A percentile compares a stretch with the other conserved stretches of the same genome.
Conservation (phyloP, 495 filamentous ascomycete species). For the Trichodelitschia bisporula region DNA sequence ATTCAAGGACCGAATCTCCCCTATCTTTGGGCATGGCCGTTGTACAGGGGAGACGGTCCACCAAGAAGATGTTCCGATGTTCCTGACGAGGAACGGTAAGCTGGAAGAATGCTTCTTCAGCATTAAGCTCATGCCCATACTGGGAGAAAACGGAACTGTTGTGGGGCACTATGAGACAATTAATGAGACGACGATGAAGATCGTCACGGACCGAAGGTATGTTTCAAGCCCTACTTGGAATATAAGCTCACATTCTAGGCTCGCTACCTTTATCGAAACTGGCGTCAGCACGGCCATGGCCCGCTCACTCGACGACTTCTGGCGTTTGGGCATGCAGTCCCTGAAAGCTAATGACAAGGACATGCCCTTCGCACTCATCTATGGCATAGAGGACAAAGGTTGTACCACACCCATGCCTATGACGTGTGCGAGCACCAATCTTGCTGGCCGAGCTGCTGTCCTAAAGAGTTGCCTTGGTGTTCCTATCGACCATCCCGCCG, state of each 20-base stretch:
- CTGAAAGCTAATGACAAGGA: slow-evolving; percentile 5
- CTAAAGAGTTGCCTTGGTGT: slow-evolving; percentile 4
- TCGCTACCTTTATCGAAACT: slow-evolving; percentile 3
- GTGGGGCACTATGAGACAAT: slow-evolving; percentile 4
- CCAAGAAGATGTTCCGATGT: slow-evolving; percentile 2
- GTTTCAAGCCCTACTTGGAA: no score
- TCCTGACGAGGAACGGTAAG: slow-evolving; percentile 3
- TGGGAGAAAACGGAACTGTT: slow-evolving; percentile 1
- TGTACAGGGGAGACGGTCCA: slow-evolving; percentile 2
- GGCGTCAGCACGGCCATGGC: slow-evolving; percentile 2
- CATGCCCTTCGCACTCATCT: slow-evolving; percentile 6
- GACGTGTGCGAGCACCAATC: neutral
- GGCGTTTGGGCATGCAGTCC: slow-evolving; percentile 2
- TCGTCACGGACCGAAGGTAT: slow-evolving; percentile 3
- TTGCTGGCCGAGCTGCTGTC: neutral
- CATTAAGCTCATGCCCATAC: slow-evolving; percentile 5
- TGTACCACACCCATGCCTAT: no score
- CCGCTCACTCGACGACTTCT: slow-evolving; percentile 3
- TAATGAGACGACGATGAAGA: slow-evolving; percentile 5
- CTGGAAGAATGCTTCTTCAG: slow-evolving; percentile 7
- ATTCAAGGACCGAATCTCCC: slow-evolving; percentile 1
- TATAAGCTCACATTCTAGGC: no score
- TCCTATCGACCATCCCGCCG: slow-evolving; percentile 1
- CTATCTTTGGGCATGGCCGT: slow-evolving; percentile 2
- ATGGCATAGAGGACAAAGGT: slow-evolving; percentile 1